Base-by-base conservation (phyloP, 2,329 filamentous ascomycete species). In the Trichothecium roseum region DNA sequence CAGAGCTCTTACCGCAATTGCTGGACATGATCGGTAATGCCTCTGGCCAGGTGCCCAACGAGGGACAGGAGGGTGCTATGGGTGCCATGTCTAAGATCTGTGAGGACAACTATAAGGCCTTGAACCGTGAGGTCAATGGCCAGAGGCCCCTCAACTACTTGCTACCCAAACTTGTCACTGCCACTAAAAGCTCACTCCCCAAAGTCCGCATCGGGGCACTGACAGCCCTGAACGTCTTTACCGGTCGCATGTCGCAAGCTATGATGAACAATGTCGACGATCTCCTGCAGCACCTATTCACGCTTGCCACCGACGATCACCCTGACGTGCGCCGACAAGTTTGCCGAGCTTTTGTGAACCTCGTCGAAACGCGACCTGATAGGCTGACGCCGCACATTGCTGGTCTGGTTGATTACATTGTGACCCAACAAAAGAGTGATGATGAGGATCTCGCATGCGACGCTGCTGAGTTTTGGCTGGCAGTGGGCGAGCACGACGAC, bases 391-490 rank as follows among this genome's bases (percentile, higher is more conserved):
- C 91, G 17, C 85, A 96, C 54, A 81, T 96, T 53, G 68, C 73
- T 36, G 88, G 84, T 5, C 69, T 98, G 37, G 87, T 98, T 20
- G 84, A 93, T 52, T 98, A 95, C 54, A 91, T 95, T 56, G 74
- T 96, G 39, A 69, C 77, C 20, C 91, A 98, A 55, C 91, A 98
- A 57, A 78, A 81, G 56, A 81, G 80, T 43, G 79, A 88, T 18
- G 88, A 96, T 45, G 81, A 88, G 37, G 87, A 96, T 29, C 68
- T 98, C 39, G 87, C 89, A 27, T 79, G 93, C 45, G 91, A 98
- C 55, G 91, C 91, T 8, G 87, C 91, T 5, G 91, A 98, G 57
- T 98, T 98, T 54, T 98, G 93, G 87, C 74, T 98, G 30, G 86
- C 86, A 28, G 80, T 94, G 15, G 88, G 87, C 40, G 91, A 95